phyloP scores from a whole-genome alignment of 2,329 filamentous ascomycete genomes.

The Botryotinia globosa region DNA sequence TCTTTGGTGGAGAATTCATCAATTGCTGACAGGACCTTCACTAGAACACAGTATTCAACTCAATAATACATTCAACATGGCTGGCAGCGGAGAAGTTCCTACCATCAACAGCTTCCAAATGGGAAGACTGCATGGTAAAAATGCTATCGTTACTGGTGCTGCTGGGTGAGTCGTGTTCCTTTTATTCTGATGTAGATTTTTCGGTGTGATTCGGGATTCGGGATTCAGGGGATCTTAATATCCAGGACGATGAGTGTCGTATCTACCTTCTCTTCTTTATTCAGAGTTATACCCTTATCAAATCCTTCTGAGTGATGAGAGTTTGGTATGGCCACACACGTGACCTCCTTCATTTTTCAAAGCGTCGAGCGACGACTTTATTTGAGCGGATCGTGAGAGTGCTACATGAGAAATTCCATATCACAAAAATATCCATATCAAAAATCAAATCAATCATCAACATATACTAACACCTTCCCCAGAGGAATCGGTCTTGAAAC shows the following conservation, averaged over 20 bases:
- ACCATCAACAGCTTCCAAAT: constrained; percentile 40
- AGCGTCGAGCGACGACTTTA: not conserved
- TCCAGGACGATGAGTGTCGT: not conserved
- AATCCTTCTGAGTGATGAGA: not conserved
- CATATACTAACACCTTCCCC: not conserved
- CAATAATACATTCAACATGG: constrained; percentile 22
- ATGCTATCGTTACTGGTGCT: constrained; percentile 61
- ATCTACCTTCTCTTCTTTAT: too few species aligned
- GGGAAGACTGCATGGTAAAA: constrained; percentile 40
- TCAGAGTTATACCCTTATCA: not conserved
- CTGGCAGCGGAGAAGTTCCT: constrained; percentile 23
- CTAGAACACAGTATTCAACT: not conserved
- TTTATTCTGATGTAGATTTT: not conserved
- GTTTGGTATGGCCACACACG: not conserved
- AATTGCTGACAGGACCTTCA: not conserved
- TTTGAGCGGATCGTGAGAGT: not conserved
- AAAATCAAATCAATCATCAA: not conserved
- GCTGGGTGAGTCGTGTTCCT: constrained; percentile 55
- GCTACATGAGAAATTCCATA: not conserved
- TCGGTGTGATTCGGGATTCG: not conserved
- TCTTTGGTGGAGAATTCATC: not conserved
- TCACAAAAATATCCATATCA: not conserved
- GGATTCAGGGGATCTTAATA: too few species aligned
- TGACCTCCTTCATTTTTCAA: not conserved
- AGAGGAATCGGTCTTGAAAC: constrained; percentile 76